These are phyloP conservation scores for Stellera chamaejasme DNA, from an alignment of 345 rosid species.

Conservation along the genomic window DNA sequence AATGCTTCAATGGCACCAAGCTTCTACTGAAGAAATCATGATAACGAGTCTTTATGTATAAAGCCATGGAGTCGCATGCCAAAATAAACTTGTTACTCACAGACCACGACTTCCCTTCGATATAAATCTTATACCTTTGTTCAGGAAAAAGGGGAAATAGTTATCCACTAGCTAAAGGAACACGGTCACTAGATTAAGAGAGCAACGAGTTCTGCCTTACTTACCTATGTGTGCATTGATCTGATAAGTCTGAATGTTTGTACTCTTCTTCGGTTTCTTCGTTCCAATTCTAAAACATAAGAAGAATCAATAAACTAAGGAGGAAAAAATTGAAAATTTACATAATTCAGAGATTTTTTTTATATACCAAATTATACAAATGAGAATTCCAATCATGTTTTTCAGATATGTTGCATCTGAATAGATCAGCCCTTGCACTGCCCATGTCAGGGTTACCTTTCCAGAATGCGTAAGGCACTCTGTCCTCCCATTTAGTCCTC, in stretches of 20 bases:
- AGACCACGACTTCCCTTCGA: conserved; percentile 80
- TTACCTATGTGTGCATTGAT: conserved; percentile 62
- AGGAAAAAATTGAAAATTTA: no score
- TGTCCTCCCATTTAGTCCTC: conserved; percentile 26
- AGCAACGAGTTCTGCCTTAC: no score
- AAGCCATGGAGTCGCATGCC: conserved; percentile 60
- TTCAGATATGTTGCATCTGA: conserved; percentile 20
- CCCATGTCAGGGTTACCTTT: conserved; percentile 25
- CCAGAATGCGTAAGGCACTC: conserved; percentile 19
- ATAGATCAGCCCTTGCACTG: conserved; percentile 26
- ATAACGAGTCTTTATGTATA: conserved; percentile 37
- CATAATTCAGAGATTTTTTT: no score
- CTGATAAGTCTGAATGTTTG: conserved; percentile 40
- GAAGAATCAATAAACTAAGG: no score
- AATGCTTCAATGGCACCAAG: conserved; percentile 60
- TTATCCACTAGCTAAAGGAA: no score
- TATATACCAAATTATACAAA: conserved; percentile 17
- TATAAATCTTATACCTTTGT: conserved; percentile 57
- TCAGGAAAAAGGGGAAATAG: neutral
- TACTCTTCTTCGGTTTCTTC: conserved; percentile 30
- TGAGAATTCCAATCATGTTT: conserved; percentile 30
- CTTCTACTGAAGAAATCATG: conserved; percentile 60
- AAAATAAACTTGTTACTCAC: conserved; percentile 73
- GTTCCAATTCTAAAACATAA: conserved; percentile 37
- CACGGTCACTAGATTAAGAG: no score